phyloP scores from a whole-genome alignment of 2,329 filamentous ascomycete genomes.

The Pseudogymnoascus sp. region DNA sequence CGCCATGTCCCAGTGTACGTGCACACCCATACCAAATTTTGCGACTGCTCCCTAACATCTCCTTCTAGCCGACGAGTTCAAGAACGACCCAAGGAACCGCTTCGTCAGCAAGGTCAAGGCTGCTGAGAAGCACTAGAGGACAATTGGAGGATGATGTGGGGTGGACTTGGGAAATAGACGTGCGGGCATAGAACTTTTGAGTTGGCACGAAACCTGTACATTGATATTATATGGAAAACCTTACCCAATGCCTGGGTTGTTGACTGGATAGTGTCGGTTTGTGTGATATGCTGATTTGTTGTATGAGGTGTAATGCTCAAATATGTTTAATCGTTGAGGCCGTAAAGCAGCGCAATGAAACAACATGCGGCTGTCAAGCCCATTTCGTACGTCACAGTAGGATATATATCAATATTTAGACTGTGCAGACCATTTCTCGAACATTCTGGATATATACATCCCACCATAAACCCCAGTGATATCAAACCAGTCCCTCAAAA shows the following conservation, averaged over 20 bases:
- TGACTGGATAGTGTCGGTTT: not conserved
- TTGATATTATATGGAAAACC: constrained; percentile 10
- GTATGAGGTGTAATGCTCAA: not conserved
- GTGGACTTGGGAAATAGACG: constrained; percentile 3
- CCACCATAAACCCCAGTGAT: not conserved
- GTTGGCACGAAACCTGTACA: constrained; percentile 9
- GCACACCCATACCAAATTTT: constrained; percentile 13
- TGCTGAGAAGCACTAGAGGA: constrained; percentile 28
- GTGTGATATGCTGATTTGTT: not conserved
- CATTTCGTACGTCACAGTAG: not conserved
- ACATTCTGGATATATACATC: constrained; percentile 1
- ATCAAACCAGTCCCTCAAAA: constrained; percentile 1
- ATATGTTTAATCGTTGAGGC: not conserved
- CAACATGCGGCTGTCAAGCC: not conserved
- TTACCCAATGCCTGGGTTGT: not conserved
- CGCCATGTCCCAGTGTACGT: constrained; percentile 72
- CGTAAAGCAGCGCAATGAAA: not conserved
- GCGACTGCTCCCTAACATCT: constrained; percentile 12
- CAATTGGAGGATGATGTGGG: constrained; percentile 10
- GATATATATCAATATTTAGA: not conserved
- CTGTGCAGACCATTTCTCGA: not conserved
- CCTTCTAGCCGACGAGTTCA: constrained; percentile 76
- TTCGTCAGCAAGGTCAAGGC: constrained; percentile 35
- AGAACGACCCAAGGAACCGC: constrained; percentile 93
- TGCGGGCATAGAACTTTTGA: constrained; percentile 9